Percentiles rank a stretch among this genome's conserved stretches.
Conservation (phyloP, 225 moss, liverwort and hornwort species). For the Physcomitrium patens region DNA sequence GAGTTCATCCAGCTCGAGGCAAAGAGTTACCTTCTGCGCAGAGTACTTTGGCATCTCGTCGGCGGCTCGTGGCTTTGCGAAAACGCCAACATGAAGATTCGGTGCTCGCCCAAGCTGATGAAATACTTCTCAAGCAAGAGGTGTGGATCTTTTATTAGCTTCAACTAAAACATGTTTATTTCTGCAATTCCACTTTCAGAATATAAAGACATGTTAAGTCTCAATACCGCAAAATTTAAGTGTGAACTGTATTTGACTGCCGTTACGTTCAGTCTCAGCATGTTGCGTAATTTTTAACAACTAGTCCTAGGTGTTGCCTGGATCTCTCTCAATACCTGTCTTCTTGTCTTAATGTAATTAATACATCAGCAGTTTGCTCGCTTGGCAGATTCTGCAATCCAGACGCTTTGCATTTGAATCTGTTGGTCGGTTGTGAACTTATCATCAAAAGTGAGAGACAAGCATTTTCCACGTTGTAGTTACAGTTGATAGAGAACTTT, state of each 20-base stretch:
- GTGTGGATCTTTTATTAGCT: slow-evolving; percentile 24
- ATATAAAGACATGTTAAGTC: background rate
- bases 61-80: slow-evolving; percentile 46
- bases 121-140: slow-evolving; percentile 52
- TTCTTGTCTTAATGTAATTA: background rate
- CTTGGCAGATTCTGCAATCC: background rate
- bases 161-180: background rate
- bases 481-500: background rate
- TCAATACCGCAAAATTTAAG: no score
- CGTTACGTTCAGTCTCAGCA: background rate
- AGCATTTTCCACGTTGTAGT: background rate
- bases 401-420: background rate
- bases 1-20: slow-evolving; percentile 32
- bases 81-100: slow-evolving; percentile 49
- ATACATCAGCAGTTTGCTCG: background rate
- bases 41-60: slow-evolving; percentile 49
- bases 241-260: background rate
- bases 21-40: slow-evolving; percentile 26
- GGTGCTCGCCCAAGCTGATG: slow-evolving; percentile 48
- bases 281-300: background rate
- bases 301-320: background rate
- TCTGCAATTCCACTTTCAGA: background rate
- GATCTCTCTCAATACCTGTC: background rate
- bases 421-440: background rate
- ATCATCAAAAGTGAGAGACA: background rate